A percentile compares a stretch with the other conserved stretches of the same genome.
Conservation (phyloP, 2,329 filamentous ascomycete species). For the Ascocoryne sarcoides region DNA sequence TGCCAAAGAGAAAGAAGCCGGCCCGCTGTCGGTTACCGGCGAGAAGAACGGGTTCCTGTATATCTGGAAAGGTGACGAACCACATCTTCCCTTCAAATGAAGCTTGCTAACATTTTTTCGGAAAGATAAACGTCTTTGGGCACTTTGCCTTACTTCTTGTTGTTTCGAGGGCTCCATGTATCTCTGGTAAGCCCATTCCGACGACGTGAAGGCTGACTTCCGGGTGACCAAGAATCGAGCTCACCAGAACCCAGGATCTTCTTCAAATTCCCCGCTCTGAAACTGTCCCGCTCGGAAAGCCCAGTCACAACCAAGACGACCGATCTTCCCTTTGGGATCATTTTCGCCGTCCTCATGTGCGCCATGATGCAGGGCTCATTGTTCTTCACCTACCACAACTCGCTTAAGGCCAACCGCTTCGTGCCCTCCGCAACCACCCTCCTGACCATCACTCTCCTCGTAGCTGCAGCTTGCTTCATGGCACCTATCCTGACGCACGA, state of each 20-base stretch:
- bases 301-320: constrained; percentile 26
- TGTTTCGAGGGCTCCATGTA: constrained; percentile 54
- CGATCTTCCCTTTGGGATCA: constrained; percentile 41
- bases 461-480: constrained; percentile 32
- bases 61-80: constrained; percentile 7
- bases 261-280: constrained; percentile 48
- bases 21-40: constrained; percentile 1
- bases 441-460: constrained; percentile 31
- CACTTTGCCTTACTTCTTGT: constrained; percentile 41
- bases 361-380: constrained; percentile 49
- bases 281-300: constrained; percentile 30
- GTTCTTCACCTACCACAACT: constrained; percentile 33
- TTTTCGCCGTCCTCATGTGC: constrained; percentile 49
- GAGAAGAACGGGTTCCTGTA: constrained; percentile 11
- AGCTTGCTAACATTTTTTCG: constrained; percentile 7
- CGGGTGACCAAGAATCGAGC: neutral
- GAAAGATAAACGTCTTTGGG: constrained; percentile 40
- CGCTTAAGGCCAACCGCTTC: constrained; percentile 6
- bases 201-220: too few relatives aligned
- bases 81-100: neutral
- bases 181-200: constrained; percentile 33
- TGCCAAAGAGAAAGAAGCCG: constrained; percentile 6
- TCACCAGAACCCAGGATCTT: constrained; percentile 34
- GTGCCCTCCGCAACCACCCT: constrained; percentile 16
- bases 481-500: constrained; percentile 34